Base-by-base conservation (phyloP, 768 basidiomycete genomes). In the Lactifluus hygrophoroides region DNA sequence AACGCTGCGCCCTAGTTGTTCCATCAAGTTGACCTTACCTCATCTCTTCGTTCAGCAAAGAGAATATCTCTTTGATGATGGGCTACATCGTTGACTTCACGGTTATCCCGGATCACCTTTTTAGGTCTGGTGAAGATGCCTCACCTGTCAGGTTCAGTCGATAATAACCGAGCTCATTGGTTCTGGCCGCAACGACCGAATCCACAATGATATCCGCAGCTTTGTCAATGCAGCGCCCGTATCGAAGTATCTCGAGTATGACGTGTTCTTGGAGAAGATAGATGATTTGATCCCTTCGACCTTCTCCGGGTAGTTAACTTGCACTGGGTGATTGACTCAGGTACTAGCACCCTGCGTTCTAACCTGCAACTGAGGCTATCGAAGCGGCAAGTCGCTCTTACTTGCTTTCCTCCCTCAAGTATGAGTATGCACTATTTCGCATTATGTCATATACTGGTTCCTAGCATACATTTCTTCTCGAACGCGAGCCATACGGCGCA, bases 1-100 rank as follows among this genome's bases (percentile, higher is more conserved):
- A 58, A 23, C 10, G 11, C 16, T 11, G 7, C 5, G 40, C 16
- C 6, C 14, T 28, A n/a, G n/a, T n/a, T n/a, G 7, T 9, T 10
- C 30, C 8, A 19, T 25, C 8, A 8, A 17, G 19, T 19, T n/a
- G 3, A 17, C 2, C n/a, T 52, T 10, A 17, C 2, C n/a, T 52
- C 14, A 48, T 14, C 21, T 23, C 23, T 14, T 53, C 14, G 21
- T 42, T 27, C 51, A 58, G 57, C 3, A 9, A 16, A 1, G 51
- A 58, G 44, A 32, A 58, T 38, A 14, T 53, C 7, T 32, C 45
- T n/a, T 32, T 28, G 17, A 45, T 47, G n/a, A 40, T 53, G 51
- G 51, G 51, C 30, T 58, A 58, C 44, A 53, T 58, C 19, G 51
- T 58, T 19, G 23, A 47, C 42, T 47, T 59, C 25, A 59, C 40